Evolutionary conservation across 2,329 filamentous ascomycete species (phyloP).

Genomic region (Xylariomycetidae sp.): DNA sequence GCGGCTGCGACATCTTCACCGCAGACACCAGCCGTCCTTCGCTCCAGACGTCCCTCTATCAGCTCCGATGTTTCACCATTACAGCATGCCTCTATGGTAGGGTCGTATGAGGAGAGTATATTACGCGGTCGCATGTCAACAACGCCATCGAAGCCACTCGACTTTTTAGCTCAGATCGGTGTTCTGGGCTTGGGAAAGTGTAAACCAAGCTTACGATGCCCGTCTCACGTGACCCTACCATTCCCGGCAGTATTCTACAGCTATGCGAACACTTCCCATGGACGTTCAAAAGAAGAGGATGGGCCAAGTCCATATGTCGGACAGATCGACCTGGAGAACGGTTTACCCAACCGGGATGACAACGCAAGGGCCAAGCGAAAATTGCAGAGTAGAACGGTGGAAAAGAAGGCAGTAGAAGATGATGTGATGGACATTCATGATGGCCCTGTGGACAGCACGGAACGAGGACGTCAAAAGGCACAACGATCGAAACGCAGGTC

Average conservation of each 20-base stretch:
- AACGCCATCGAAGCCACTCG: slow-evolving; percentile 82
- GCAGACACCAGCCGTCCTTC: slow-evolving; percentile 43
- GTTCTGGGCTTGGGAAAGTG: slow-evolving; percentile 86
- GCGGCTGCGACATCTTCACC: slow-evolving; percentile 36
- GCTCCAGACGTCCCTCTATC: slow-evolving; percentile 62
- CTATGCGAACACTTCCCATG: slow-evolving; percentile 64
- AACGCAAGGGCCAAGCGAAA: slow-evolving; percentile 43
- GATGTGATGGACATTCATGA: slow-evolving; percentile 18
- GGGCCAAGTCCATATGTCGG: slow-evolving; percentile 95
- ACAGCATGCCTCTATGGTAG: slow-evolving; percentile 91
- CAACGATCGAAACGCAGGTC: slow-evolving; percentile 48
- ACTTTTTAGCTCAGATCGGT: slow-evolving; percentile 92
- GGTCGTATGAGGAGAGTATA: slow-evolving; percentile 96
- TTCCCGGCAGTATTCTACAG: slow-evolving; percentile 97
- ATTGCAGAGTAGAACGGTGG: slow-evolving; percentile 37
- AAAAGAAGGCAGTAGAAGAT: slow-evolving; percentile 28
- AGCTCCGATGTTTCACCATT: slow-evolving; percentile 69
- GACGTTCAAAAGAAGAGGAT: slow-evolving; percentile 63
- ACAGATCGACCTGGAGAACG: slow-evolving; percentile 83
- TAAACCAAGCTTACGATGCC: slow-evolving; percentile 77
- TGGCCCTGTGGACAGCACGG: slow-evolving; percentile 13
- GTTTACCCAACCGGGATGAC: slow-evolving; percentile 50
- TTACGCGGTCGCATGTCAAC: slow-evolving; percentile 94
- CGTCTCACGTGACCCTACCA: slow-evolving; percentile 80
- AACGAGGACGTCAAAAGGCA: slow-evolving; percentile 25